Evolutionary conservation across 192 early-diverging fungal genomes (phyloP).

Genomic region (Backusella luteola): DNA sequence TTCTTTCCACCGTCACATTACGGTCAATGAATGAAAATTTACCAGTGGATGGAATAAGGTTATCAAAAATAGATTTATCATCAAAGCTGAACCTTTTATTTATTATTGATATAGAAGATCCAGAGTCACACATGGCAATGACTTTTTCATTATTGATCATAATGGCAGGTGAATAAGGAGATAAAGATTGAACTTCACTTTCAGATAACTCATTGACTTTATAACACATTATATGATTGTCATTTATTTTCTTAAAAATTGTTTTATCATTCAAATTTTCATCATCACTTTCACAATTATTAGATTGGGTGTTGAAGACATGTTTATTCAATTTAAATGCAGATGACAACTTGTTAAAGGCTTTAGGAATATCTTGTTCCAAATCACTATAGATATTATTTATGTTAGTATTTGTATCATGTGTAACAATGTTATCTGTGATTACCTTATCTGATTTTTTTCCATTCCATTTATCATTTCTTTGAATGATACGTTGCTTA

Average conservation of each 20-base stretch:
- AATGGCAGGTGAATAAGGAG: neutral
- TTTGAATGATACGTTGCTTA: neutral
- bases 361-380: neutral
- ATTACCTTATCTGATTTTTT: neutral
- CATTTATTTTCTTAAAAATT: neutral
- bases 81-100: neutral
- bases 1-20: neutral
- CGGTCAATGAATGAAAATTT: neutral
- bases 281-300: neutral
- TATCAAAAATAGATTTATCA: neutral
- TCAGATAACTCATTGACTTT: neutral
- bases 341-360: neutral
- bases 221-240: neutral
- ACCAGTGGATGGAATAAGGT: neutral
- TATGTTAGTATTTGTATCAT: neutral
- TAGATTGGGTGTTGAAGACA: neutral
- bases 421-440: too few species aligned
- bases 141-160: neutral
- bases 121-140: neutral
- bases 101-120: neutral
- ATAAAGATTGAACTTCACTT: neutral
- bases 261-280: neutral
- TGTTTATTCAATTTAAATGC: neutral
- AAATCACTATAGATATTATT: neutral
- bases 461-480: neutral